Base-by-base conservation (phyloP, 352 stramenopile genomes). In the Pythium volutum region DNA sequence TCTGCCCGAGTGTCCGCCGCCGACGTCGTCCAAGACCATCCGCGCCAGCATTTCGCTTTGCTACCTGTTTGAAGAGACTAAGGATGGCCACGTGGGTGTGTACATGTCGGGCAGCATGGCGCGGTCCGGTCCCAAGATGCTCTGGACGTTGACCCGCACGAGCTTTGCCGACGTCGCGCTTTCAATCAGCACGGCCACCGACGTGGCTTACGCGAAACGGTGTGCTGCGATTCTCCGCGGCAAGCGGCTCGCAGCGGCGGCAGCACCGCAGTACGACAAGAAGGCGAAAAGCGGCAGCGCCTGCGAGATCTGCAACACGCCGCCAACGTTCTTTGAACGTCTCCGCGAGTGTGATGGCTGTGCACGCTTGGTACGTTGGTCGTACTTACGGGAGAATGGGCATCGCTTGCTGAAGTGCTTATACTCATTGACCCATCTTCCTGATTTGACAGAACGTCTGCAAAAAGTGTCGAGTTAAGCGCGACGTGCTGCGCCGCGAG, bases 51-150 rank as follows among this genome's bases (percentile, higher is more conserved):
- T 59, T 4, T 65, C 62, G 18, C 41, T 66, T 11, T 70, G 63
- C 63, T 70, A 79, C 50, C 54, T 70, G 8, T 55, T 70, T 29
- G 63, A 70, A 45, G 63, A 70, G 36, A 27, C 64, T 14, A 33
- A 23, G 16, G 36, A 62, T 3, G 70, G 38, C 23, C 65, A 62
- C 23, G 34, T 70, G 22, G 63, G 63, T 16, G 36, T 70, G n/a
- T 70, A 66, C 63, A 62, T 70, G 55, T 53, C n/a, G 4, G 63
- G 63, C 15, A 59, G 15, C 47, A 66, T 70, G 42, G 42, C 58
- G 4, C 34, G 26, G 20, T 15, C 27, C 14, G 49, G 42, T 5
- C 51, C 50, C 5, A 50, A 48, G 26, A 49, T 70, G 20, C 36
- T 70, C 8, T 43, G 26, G 10, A 58, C 55, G 22, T 31, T 70